These are phyloP conservation scores for Trichoderma hamatum DNA, from an alignment of 2,329 filamentous ascomycete genomes.

Conservation along the genomic window DNA sequence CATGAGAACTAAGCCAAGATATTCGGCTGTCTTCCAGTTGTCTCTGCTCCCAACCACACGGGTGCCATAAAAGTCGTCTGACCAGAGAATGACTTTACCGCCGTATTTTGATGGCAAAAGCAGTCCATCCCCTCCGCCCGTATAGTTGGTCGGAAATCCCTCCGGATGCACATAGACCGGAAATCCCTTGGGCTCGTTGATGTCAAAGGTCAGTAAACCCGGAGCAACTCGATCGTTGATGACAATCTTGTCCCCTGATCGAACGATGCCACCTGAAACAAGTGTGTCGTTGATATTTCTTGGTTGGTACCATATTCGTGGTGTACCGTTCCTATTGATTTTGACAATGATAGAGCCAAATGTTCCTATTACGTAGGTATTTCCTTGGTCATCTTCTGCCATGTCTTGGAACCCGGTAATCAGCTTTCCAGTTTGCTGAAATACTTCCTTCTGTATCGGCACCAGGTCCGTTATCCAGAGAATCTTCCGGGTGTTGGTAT, in stretches of 20 bases:
- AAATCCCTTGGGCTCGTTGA: neutral
- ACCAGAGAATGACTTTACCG: neutral
- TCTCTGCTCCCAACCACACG: neutral
- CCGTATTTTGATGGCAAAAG: neutral
- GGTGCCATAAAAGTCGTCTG: neutral
- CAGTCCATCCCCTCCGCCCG: neutral
- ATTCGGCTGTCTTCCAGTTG: conserved; percentile 4
- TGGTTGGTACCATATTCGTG: neutral
- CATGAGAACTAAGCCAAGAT: neutral
- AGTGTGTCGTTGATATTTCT: conserved; percentile 5
- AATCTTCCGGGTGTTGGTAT: neutral
- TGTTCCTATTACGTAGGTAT: neutral
- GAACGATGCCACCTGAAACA: neutral
- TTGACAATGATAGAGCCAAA: conserved; percentile 4
- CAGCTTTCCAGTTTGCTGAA: neutral
- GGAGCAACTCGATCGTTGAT: conserved; percentile 9
- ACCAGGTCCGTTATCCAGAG: conserved; percentile 1
- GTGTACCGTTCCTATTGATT: neutral
- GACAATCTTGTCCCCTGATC: neutral
- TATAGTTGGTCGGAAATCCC: conserved; percentile 1
- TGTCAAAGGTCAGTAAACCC: neutral
- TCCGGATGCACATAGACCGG: neutral
- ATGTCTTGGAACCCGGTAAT: conserved; percentile 2
- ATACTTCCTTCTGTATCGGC: neutral
- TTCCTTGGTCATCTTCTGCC: conserved; percentile 6